These are phyloP conservation scores for Magnolia sinica DNA, from an alignment of 164 flowering plant genomes.

Conservation along the genomic window DNA sequence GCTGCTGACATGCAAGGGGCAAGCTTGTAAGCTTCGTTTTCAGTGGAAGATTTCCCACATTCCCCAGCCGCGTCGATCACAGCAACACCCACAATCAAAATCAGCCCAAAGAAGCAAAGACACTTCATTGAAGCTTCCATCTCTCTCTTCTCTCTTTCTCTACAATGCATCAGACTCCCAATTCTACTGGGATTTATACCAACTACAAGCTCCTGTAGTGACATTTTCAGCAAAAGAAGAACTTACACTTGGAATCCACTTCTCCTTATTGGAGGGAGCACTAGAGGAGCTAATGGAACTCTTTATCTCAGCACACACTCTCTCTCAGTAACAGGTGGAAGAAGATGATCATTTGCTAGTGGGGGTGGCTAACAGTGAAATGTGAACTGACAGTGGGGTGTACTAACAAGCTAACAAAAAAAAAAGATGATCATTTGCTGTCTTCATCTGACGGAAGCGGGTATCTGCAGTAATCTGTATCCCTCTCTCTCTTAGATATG, in stretches of 20 bases:
- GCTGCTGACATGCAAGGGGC: conserved; percentile 53
- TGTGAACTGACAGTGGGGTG: too few species aligned
- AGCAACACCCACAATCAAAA: conserved; percentile 23
- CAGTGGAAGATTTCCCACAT: conserved; percentile 42
- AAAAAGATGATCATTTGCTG: not conserved
- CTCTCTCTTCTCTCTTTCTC: conserved; percentile 17
- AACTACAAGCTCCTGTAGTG: not conserved
- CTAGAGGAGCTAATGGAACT: conserved; percentile 17
- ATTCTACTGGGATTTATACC: conserved; percentile 3
- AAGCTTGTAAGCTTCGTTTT: conserved; percentile 46
- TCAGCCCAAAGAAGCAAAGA: conserved; percentile 27
- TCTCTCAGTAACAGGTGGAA: not conserved
- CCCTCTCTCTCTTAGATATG: conserved; percentile 30
- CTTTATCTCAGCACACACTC: not conserved
- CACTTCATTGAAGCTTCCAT: conserved; percentile 34
- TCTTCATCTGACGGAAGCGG: not conserved
- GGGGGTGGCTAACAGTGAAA: too few species aligned
- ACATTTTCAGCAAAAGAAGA: not conserved
- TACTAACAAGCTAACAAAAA: too few species aligned
- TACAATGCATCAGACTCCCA: conserved; percentile 4
- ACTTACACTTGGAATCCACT: conserved; percentile 19
- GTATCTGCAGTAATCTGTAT: conserved; percentile 18
- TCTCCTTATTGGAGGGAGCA: conserved; percentile 35
- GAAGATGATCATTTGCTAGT: not conserved
- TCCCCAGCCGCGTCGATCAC: conserved; percentile 40